Percentiles rank a stretch among this genome's conserved stretches.
These are phyloP conservation scores for Wickerhamiella bombiphila DNA, from an alignment of 805 yeast genomes.

Conservation along the genomic window DNA sequence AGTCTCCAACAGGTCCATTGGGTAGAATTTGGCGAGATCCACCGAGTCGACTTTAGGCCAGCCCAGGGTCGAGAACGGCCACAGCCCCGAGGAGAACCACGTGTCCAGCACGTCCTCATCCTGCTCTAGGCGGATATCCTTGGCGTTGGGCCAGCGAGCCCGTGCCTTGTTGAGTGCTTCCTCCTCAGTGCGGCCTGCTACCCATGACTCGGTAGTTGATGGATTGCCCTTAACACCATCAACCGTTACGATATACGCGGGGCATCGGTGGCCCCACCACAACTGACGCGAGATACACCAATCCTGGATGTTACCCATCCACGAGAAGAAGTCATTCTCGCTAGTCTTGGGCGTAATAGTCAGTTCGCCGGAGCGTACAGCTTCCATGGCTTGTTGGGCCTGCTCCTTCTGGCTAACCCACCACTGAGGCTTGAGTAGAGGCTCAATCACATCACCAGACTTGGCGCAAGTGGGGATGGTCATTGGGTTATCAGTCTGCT, in stretches of 20 bases:
- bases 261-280: slow-evolving; percentile 98
- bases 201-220: slow-evolving; percentile 65
- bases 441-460: slow-evolving; percentile 95
- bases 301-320: slow-evolving; percentile 94
- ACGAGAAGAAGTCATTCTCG: slow-evolving; percentile 83
- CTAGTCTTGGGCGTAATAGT: slow-evolving; percentile 77
- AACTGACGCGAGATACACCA: slow-evolving; percentile 96
- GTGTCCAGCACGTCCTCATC: slow-evolving; percentile 98
- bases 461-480: slow-evolving; percentile 85
- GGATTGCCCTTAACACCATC: slow-evolving; percentile 44
- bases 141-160: slow-evolving; percentile 53
- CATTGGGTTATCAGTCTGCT: slow-evolving; percentile 91
- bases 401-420: slow-evolving; percentile 87
- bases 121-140: slow-evolving; percentile 65
- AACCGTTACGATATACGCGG: slow-evolving; percentile 74
- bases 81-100: slow-evolving; percentile 95
- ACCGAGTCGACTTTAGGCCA: slow-evolving; percentile 61
- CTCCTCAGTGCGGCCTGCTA: slow-evolving; percentile 68
- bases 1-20: slow-evolving; percentile 90
- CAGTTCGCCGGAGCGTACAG: slow-evolving; percentile 68
- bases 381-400: slow-evolving; percentile 78
- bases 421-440: slow-evolving; percentile 97
- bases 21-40: slow-evolving; percentile 68
- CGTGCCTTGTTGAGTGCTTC: slow-evolving; percentile 80
- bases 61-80: slow-evolving; percentile 95